Evolutionary conservation across 768 basidiomycete species (phyloP), one percentile per base, ranked within the genome.

Genomic region (Suillus tomentosus): DNA sequence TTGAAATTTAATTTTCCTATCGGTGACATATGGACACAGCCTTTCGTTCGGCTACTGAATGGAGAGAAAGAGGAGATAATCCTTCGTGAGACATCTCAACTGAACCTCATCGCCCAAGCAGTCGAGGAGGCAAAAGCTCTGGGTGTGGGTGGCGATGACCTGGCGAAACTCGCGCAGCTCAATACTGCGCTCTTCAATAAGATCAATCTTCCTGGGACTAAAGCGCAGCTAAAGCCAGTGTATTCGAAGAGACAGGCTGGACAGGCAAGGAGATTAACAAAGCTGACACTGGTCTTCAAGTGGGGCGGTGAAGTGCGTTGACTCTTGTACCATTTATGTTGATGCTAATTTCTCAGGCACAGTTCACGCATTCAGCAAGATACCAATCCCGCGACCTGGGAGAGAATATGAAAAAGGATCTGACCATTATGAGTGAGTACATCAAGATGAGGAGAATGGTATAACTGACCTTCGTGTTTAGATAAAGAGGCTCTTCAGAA

Each of bases 341-440:
- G 61, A 45, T 48, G 4, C 60, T 37, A 27, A 45, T 47, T 31
- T 8, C 57, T 62, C 15, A 39, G 27, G 22, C 39, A 58, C 63
- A 92, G 89, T 96, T 97, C 74, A 99, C 97, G 0, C 97, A 99
- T 78, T 95, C 96, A 0, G 95, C 96, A 5, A 81, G 94, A 63
- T 99, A 99, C 74, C 97, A 99, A 76, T 95, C 95, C 31, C 87
- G 95, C 60, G 96, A 99, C 76, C 81, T 98, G 2, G 96, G 95
- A 3, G 96, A 99, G 77, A 95, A 91, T 71, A 83, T 93, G 82
- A 90, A 91, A 78, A 91, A 97, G 77, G 97, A 99, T 73, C 92
- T 98, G 55, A 90, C 92, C 27, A 98, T 99, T 74, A 96, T 99
- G 95, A 99, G 96, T 96, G 76, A 66, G 90, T 81, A 24, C n/a